Evolutionary conservation across 768 basidiomycete species (phyloP).

Genomic region (Tulasnella calospora): DNA sequence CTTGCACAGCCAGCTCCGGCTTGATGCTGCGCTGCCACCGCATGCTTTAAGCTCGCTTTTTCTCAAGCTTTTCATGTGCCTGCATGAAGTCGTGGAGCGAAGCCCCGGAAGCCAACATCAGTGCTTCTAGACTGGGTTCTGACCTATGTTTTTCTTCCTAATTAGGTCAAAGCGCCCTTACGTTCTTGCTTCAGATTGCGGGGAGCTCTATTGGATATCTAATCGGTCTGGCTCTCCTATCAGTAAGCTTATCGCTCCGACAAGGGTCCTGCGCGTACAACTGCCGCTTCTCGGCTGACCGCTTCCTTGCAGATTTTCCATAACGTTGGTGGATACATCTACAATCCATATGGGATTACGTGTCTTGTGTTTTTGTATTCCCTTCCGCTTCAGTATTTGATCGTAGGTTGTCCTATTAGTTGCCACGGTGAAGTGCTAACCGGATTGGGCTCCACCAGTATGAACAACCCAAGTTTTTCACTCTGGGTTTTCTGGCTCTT

Average conservation of each 20-base stretch:
- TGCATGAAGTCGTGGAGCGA: background rate
- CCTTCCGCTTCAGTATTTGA: conserved; percentile 29
- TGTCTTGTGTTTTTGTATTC: conserved; percentile 29
- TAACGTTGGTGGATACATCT: conserved; percentile 34
- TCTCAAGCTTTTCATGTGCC: conserved; percentile 15
- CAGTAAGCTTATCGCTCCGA: conserved; percentile 21
- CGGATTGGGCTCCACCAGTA: conserved; percentile 4
- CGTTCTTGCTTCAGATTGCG: conserved; percentile 35
- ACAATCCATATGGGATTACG: conserved; percentile 33
- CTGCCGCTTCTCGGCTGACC: background rate
- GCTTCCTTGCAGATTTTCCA: conserved; percentile 32
- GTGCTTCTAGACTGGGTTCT: background rate
- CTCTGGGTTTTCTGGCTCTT: conserved; percentile 29
- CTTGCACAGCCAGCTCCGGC: background rate
- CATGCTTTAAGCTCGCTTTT: background rate
- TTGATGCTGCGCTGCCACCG: background rate
- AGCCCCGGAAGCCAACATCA: background rate
- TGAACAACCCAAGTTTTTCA: conserved; percentile 30
- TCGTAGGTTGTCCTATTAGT: conserved; percentile 15
- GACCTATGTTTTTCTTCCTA: background rate
- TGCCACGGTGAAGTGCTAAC: background rate
- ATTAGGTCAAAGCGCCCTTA: conserved; percentile 33
- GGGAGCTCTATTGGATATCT: conserved; percentile 33
- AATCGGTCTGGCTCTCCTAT: conserved; percentile 28
- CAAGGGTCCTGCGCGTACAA: background rate